Base-by-base conservation (phyloP, 371 early-diverging fungal genomes). In the Vairimorpha ceranae region DNA sequence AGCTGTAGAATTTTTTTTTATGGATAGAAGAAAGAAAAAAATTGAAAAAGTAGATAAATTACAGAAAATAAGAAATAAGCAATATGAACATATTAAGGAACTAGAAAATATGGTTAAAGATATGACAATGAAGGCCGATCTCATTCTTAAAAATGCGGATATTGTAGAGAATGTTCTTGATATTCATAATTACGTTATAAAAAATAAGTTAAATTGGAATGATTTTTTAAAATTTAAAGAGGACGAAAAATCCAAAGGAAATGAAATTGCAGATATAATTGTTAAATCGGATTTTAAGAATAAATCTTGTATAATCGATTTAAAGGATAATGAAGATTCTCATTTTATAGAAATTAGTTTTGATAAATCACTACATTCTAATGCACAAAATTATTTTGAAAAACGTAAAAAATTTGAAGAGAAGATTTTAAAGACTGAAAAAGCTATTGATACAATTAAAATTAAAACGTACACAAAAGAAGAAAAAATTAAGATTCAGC, bases 191-290 rank as follows among this genome's bases (percentile, higher is more conserved):
- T 41, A 32, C 32, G 78, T 80, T 21, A 51, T 45, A 6, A 64
- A 78, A n/a, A 67, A 75, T 32, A 83, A 73, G 30, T 66, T 85
- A 23, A 71, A 77, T 25, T 83, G 82, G 79, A 51, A 79, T 21
- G 80, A 75, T 19, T 85, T 85, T 76, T 63, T 72, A 23, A 52
- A 65, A 46, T 85, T 82, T 69, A 70, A 77, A 51, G 70, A 79
- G 51, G 46, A 70, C 17, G 81, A 82, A 36, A 70, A 82, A 32
- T 61, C 54, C 30, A 78, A 68, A 61, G 77, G 74, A 38, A 80
- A 77, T 52, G 27, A 48, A 59, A 33, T 61, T 33, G 63, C 76
- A 1, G 32, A 68, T 38, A 67, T 66, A 17, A 85, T 85, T 33
- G 52, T 68, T 60, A 66, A 68, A 21, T 71, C 67, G 8, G 76